Conservation (phyloP, 2,329 filamentous ascomycete species). For the Colletotrichum theobromicola region DNA sequence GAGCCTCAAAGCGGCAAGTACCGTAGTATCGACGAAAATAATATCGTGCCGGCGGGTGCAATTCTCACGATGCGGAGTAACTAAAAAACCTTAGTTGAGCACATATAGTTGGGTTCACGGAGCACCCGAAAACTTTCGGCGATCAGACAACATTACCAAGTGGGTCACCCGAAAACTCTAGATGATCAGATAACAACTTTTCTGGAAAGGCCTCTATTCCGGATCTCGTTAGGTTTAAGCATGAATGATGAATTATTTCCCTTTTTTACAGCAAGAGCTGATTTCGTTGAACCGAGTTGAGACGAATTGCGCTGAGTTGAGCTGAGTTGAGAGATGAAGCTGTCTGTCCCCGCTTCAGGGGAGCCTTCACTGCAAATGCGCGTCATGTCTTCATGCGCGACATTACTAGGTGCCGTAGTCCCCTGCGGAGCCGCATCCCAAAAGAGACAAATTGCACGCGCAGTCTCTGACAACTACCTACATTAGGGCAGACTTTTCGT, state of each 20-base stretch:
- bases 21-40: background rate
- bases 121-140: background rate
- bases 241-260: background rate
- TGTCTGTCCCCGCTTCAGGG: background rate
- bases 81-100: background rate
- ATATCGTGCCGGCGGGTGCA: background rate
- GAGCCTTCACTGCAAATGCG: background rate
- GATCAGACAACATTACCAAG: background rate
- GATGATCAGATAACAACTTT: background rate
- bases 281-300: fast-evolving
- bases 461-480: background rate
- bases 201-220: background rate
- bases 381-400: background rate
- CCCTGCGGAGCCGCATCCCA: background rate
- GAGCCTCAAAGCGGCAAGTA: background rate
- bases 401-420: no score
- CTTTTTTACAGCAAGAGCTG: background rate
- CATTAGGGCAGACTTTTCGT: background rate
- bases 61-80: background rate
- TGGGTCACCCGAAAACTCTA: background rate
- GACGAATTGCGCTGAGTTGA: background rate
- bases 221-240: background rate
- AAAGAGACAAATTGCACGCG: background rate
- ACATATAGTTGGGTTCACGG: background rate
- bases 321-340: background rate